These are phyloP conservation scores for Dioscorea zingiberensis DNA, from an alignment of 106 monocot genomes.

Conservation along the genomic window DNA sequence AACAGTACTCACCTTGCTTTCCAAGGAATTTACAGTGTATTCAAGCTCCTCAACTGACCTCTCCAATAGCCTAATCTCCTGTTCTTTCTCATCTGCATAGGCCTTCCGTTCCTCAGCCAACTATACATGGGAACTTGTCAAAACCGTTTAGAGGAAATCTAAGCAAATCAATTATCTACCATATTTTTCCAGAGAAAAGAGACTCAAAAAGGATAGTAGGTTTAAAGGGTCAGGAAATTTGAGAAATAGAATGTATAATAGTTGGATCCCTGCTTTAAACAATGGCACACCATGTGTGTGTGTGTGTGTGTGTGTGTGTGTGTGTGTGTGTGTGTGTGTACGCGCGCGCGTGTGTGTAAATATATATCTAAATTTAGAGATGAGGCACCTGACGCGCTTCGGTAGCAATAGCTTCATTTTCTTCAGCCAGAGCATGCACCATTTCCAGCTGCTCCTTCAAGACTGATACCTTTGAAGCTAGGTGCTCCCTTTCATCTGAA, in stretches of 20 bases:
- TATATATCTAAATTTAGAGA: neutral
- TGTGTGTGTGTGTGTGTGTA: too few relatives aligned
- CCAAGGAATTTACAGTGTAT: slow-evolving; percentile 70
- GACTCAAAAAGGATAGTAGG: too few relatives aligned
- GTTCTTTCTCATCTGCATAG: slow-evolving; percentile 77
- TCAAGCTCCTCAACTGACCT: slow-evolving; percentile 91
- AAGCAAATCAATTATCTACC: too few relatives aligned
- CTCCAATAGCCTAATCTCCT: slow-evolving; percentile 85
- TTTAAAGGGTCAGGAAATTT: too few relatives aligned
- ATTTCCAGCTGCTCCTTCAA: slow-evolving; percentile 68
- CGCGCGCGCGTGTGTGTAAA: too few relatives aligned
- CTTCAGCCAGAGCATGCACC: slow-evolving; percentile 72
- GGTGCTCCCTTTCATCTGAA: slow-evolving; percentile 30
- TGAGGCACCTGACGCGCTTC: slow-evolving; percentile 68
- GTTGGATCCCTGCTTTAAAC: too few relatives aligned
- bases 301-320: too few relatives aligned
- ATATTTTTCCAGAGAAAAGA: too few relatives aligned
- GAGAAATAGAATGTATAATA: too few relatives aligned
- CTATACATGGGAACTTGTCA: slow-evolving; percentile 21
- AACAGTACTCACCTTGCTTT: slow-evolving; percentile 62
- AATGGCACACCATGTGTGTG: too few relatives aligned
- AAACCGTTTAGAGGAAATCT: neutral
- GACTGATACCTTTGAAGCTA: slow-evolving; percentile 25
- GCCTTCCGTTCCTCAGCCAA: slow-evolving; percentile 57
- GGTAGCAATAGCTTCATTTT: slow-evolving; percentile 78